A percentile compares a stretch with the other conserved stretches of the same genome.
These are phyloP conservation scores for Hanseniaspora vineae DNA, from an alignment of 805 yeast genomes.

Conservation along the genomic window DNA sequence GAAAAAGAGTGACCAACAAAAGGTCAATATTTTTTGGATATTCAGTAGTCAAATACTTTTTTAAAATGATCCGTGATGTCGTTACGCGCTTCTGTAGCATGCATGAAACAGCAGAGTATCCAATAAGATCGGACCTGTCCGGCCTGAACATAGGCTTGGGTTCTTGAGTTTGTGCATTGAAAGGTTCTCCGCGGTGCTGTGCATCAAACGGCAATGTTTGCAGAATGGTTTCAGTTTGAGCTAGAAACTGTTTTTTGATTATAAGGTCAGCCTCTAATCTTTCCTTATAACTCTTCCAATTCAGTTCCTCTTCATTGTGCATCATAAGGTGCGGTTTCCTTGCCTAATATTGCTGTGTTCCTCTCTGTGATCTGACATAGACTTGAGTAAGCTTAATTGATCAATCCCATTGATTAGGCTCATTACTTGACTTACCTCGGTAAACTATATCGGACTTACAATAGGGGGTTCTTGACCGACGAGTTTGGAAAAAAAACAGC, in stretches of 20 bases:
- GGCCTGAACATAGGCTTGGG: slow-evolving; percentile 16
- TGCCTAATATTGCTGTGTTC: neutral
- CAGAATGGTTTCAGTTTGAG: slow-evolving; percentile 10
- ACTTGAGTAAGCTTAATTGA: too few species aligned
- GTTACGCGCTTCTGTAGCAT: slow-evolving; percentile 10
- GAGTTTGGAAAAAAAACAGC: too few species aligned
- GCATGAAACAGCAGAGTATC: slow-evolving; percentile 13
- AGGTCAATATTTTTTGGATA: slow-evolving; percentile 2
- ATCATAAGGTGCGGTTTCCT: neutral
- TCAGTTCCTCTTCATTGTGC: neutral
- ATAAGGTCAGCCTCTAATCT: slow-evolving; percentile 16
- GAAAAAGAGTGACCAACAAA: slow-evolving; percentile 4
- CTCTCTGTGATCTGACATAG: neutral
- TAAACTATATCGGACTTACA: too few species aligned
- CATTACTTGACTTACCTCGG: too few species aligned
- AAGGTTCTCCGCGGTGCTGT: slow-evolving; percentile 10
- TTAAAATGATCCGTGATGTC: slow-evolving; percentile 10
- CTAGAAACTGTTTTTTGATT: slow-evolving; percentile 15
- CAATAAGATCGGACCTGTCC: slow-evolving; percentile 23
- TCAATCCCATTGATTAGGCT: too few species aligned
- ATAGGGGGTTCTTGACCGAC: too few species aligned
- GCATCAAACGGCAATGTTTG: slow-evolving; percentile 1
- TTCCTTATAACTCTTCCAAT: slow-evolving; percentile 9
- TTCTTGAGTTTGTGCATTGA: slow-evolving; percentile 11
- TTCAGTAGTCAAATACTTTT: neutral